Conservation (phyloP, 495 filamentous ascomycete species). For the Hypoxylon fuscum region DNA sequence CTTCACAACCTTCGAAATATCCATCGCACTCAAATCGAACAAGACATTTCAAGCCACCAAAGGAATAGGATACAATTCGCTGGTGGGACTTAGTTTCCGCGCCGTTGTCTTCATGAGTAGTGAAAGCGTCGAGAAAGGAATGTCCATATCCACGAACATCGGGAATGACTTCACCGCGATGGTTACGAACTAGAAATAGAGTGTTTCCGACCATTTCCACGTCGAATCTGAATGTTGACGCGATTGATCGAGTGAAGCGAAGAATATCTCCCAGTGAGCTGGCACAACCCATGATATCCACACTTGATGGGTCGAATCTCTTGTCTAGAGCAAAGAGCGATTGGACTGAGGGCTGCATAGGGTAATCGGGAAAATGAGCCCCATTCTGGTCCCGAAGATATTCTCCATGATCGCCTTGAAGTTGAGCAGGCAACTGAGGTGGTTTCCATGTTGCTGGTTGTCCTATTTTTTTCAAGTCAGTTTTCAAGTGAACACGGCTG, state of each 20-base stretch:
- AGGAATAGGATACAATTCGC: conserved; percentile 65
- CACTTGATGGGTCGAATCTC: conserved; percentile 33
- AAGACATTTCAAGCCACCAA: conserved; percentile 63
- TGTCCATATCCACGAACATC: conserved; percentile 69
- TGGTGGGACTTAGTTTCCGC: conserved; percentile 68
- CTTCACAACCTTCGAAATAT: conserved; percentile 47
- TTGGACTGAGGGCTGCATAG: conserved; percentile 66
- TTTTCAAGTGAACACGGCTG: not conserved
- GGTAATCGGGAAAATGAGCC: conserved; percentile 59
- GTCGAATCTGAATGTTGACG: conserved; percentile 63
- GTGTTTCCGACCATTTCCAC: conserved; percentile 68
- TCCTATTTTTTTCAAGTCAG: conserved; percentile 48
- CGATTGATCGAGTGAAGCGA: conserved; percentile 58
- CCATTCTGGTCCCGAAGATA: conserved; percentile 72
- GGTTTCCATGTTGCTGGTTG: conserved; percentile 69
- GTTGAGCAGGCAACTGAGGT: conserved; percentile 40
- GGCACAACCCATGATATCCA: conserved; percentile 71
- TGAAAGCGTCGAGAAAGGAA: conserved; percentile 71
- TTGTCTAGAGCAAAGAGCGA: conserved; percentile 46
- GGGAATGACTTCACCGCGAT: conserved; percentile 59
- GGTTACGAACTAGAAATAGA: conserved; percentile 69
- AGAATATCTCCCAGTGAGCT: conserved; percentile 66
- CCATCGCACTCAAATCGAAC: conserved; percentile 73
- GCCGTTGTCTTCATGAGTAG: conserved; percentile 62
- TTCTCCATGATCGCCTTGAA: conserved; percentile 60